A percentile compares a stretch with the other conserved stretches of the same genome.
Evolutionary conservation across 1,284 basidiomycete genomes (phyloP).

Genomic region (Psilocybe mexicana): DNA sequence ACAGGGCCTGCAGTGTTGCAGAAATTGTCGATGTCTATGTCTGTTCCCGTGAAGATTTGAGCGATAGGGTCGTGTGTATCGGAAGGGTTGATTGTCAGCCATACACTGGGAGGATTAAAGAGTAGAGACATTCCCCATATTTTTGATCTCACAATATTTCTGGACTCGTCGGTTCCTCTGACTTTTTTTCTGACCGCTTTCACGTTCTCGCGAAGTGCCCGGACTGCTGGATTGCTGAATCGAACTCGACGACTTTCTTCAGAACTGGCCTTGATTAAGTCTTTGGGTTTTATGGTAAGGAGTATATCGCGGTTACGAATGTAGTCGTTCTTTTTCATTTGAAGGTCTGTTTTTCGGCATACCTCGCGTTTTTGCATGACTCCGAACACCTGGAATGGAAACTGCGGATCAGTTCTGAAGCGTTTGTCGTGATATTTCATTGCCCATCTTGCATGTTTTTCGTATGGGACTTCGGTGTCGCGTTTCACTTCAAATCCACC

Average conservation of each 20-base stretch:
- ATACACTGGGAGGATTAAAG: slow-evolving; percentile 19
- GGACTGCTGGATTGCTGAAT: slow-evolving; percentile 8
- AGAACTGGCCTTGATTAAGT: slow-evolving; percentile 11
- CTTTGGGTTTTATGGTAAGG: not conserved
- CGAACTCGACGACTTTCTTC: not conserved
- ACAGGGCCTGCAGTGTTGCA: slow-evolving; percentile 26
- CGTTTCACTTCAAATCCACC: slow-evolving; percentile 36
- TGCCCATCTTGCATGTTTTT: slow-evolving; percentile 35
- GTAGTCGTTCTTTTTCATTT: slow-evolving; percentile 10
- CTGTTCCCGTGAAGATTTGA: slow-evolving; percentile 38
- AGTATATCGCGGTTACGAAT: not conserved
- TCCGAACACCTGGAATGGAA: slow-evolving; percentile 12
- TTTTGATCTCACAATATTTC: slow-evolving; percentile 15
- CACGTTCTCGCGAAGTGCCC: slow-evolving; percentile 14
- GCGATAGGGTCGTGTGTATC: slow-evolving; percentile 36
- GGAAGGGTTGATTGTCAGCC: slow-evolving; percentile 36
- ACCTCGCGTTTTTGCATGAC: slow-evolving; percentile 11
- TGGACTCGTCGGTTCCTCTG: slow-evolving; percentile 22
- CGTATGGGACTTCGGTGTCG: slow-evolving; percentile 25
- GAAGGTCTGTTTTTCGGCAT: slow-evolving; percentile 2
- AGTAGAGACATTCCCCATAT: slow-evolving; percentile 23
- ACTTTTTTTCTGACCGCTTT: slow-evolving; percentile 19
- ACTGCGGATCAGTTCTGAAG: slow-evolving; percentile 23
- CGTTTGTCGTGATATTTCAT: slow-evolving; percentile 36
- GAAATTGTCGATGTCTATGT: slow-evolving; percentile 40